Conservation (phyloP, 129 eudicot species). For the Artemisia argyi region DNA sequence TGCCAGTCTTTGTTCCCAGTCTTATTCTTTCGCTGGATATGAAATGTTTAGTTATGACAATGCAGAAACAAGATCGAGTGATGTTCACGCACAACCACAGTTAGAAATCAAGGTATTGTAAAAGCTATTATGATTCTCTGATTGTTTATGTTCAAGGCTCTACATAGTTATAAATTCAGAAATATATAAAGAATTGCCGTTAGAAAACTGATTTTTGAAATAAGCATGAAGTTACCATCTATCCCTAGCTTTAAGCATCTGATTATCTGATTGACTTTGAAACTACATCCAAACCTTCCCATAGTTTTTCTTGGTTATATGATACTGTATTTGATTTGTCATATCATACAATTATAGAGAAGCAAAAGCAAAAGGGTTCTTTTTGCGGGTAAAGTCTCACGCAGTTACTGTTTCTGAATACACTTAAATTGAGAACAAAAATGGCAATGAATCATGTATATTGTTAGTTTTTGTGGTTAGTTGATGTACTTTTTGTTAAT, state of each 20-base stretch:
- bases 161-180: neutral
- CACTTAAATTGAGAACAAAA: too few species aligned
- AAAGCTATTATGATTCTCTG: neutral
- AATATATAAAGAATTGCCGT: neutral
- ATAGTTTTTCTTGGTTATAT: neutral
- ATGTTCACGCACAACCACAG: conserved; percentile 24
- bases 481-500: too few species aligned
- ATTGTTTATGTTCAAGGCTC: neutral
- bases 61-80: conserved; percentile 30
- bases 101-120: conserved; percentile 53
- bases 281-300: neutral
- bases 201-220: neutral
- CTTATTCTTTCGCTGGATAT: conserved; percentile 33
- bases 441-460: too few species aligned
- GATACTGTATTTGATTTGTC: too few species aligned
- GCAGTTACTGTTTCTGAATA: too few species aligned
- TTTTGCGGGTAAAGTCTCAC: too few species aligned
- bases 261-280: neutral
- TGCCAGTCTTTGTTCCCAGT: conserved; percentile 36
- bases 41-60: conserved; percentile 29
- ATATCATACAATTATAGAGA: too few species aligned
- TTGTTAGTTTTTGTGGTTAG: too few species aligned
- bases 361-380: too few species aligned
- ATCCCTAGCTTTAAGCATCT: neutral
- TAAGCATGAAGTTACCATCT: neutral